phyloP scores from a whole-genome alignment of 495 filamentous ascomycete species.

The Chlorociboria aeruginascens region DNA sequence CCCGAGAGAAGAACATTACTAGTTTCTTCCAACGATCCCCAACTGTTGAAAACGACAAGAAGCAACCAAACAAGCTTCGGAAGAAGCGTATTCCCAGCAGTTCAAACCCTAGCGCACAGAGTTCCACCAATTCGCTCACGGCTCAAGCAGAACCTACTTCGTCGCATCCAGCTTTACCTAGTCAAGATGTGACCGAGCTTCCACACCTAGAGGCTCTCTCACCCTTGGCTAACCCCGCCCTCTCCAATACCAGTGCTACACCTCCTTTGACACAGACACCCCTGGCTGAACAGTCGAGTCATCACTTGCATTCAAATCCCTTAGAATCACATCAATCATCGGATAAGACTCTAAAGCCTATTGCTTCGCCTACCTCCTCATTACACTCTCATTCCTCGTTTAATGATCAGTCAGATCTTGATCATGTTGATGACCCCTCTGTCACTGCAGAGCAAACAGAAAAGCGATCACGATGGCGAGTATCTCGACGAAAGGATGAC shows the following conservation, averaged over 20 bases:
- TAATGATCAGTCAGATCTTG: slow-evolving; percentile 61
- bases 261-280: slow-evolving; percentile 19
- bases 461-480: slow-evolving; percentile 62
- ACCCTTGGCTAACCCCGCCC: slow-evolving; percentile 8
- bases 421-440: slow-evolving; percentile 47
- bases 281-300: slow-evolving; percentile 9
- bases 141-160: slow-evolving; percentile 27
- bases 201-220: slow-evolving; percentile 15
- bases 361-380: slow-evolving; percentile 51
- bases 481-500: slow-evolving; percentile 52
- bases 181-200: slow-evolving; percentile 13
- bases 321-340: slow-evolving; percentile 18
- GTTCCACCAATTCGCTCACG: slow-evolving; percentile 63
- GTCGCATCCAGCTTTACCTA: slow-evolving; percentile 14
- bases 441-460: slow-evolving; percentile 38
- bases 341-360: slow-evolving; percentile 46
- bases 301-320: neutral
- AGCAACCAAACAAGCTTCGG: slow-evolving; percentile 72
- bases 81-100: slow-evolving; percentile 70
- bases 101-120: slow-evolving; percentile 71
- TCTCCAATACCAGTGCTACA: slow-evolving; percentile 12
- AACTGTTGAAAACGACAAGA: slow-evolving; percentile 41
- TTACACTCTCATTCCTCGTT: slow-evolving; percentile 61
- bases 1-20: slow-evolving; percentile 54
- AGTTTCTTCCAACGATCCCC: slow-evolving; percentile 61